phyloP scores from a whole-genome alignment of 2,329 filamentous ascomycete species.

The Nemania bipapillata region DNA sequence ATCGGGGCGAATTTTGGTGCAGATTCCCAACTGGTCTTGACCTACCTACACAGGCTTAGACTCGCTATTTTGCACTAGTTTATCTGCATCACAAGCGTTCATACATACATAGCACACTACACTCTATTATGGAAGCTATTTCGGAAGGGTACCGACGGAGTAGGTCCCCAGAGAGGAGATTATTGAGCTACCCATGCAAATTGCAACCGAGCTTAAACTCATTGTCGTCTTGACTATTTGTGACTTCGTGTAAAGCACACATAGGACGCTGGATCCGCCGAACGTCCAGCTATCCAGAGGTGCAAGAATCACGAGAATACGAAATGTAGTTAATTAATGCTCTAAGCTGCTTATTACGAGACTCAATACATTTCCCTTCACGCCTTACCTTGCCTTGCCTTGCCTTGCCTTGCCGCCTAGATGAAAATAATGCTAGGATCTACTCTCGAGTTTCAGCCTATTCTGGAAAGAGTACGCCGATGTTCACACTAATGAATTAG shows the following conservation, averaged over 20 bases:
- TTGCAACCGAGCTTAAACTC: background rate
- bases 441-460: constrained; percentile 16
- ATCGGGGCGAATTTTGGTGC: background rate
- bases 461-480: constrained; percentile 19
- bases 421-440: background rate
- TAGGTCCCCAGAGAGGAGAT: background rate
- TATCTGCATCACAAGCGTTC: too few species aligned
- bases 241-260: background rate
- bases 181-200: background rate
- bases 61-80: constrained; percentile 13
- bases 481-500: constrained; percentile 17
- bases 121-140: background rate
- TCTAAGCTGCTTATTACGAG: background rate
- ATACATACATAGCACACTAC: constrained; percentile 1
- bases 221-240: background rate
- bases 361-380: background rate
- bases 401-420: too few species aligned
- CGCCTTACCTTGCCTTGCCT: too few species aligned
- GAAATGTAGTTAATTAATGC: background rate
- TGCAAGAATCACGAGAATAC: background rate
- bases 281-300: background rate
- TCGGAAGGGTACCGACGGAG: constrained; percentile 23
- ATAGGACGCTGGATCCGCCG: background rate
- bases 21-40: background rate
- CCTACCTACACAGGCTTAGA: constrained; percentile 7